Conservation (phyloP, 1,284 basidiomycete species). For the Puccinia polysora region DNA sequence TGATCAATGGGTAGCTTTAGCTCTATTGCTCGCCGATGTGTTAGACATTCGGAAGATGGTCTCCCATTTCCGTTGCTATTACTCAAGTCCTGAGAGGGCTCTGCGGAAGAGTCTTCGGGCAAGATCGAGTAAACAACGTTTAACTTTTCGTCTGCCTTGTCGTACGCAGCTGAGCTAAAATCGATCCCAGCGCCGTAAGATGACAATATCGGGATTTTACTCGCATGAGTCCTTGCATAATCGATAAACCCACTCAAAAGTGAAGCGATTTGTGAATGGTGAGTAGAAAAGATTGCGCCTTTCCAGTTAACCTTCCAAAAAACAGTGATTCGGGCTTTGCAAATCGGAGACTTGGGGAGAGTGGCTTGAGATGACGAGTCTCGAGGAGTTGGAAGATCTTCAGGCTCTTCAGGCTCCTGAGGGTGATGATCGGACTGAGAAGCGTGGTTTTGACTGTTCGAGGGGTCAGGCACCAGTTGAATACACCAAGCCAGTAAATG, state of each 20-base stretch:
- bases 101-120: slow-evolving; percentile 56
- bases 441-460: not conserved
- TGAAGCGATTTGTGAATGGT: slow-evolving; percentile 59
- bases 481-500: slow-evolving; percentile 87
- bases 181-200: slow-evolving; percentile 78
- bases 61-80: slow-evolving; percentile 59
- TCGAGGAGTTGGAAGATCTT: slow-evolving; percentile 2
- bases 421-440: slow-evolving; percentile 28
- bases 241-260: slow-evolving; percentile 75
- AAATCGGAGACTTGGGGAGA: slow-evolving; percentile 46
- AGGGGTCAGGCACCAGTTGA: slow-evolving; percentile 56
- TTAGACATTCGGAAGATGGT: slow-evolving; percentile 62
- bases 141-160: slow-evolving; percentile 73
- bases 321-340: slow-evolving; percentile 70
- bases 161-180: slow-evolving; percentile 70
- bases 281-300: slow-evolving; percentile 65
- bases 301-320: slow-evolving; percentile 97
- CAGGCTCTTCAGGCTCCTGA: slow-evolving; percentile 55
- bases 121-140: slow-evolving; percentile 80
- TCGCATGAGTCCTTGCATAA: slow-evolving; percentile 67
- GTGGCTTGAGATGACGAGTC: slow-evolving; percentile 32
- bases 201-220: slow-evolving; percentile 67
- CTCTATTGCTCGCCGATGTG: slow-evolving; percentile 71
- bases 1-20: slow-evolving; percentile 69
- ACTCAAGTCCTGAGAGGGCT: slow-evolving; percentile 55